Conservation (phyloP, 768 basidiomycete genomes). For the Lactifluus subvellereus region DNA sequence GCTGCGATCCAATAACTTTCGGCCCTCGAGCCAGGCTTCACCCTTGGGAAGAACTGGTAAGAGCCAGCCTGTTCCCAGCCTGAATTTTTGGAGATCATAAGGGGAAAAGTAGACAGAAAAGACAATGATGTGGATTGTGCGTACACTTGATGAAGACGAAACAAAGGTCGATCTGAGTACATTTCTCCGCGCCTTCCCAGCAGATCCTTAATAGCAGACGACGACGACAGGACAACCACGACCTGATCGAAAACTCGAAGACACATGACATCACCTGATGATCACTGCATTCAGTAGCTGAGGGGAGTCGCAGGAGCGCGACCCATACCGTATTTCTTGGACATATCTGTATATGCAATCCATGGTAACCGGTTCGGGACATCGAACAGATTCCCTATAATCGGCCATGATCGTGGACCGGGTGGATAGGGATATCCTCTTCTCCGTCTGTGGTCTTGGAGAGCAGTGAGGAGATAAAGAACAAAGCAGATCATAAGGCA, state of each 20-base stretch:
- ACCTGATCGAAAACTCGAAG: constrained; percentile 40
- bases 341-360: background rate
- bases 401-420: background rate
- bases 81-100: background rate
- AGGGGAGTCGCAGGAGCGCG: too few species aligned
- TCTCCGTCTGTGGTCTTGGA: background rate
- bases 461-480: background rate
- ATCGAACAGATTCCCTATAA: constrained; percentile 8
- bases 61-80: constrained; percentile 3
- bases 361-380: background rate
- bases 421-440: constrained; percentile 10
- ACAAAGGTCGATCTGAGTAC: constrained; percentile 13
- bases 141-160: constrained; percentile 5
- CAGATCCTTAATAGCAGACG: constrained; percentile 41
- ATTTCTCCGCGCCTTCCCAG: constrained; percentile 45
- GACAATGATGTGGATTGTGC: background rate
- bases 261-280: constrained; percentile 2
- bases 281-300: background rate
- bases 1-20: constrained; percentile 7
- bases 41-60: background rate
- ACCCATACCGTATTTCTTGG: constrained; percentile 1
- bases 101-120: background rate
- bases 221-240: constrained; percentile 45
- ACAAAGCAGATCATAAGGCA: background rate
- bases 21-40: background rate